Base-by-base conservation (phyloP, 2,329 filamentous ascomycete genomes). In the Dactylellina haptotyla region DNA sequence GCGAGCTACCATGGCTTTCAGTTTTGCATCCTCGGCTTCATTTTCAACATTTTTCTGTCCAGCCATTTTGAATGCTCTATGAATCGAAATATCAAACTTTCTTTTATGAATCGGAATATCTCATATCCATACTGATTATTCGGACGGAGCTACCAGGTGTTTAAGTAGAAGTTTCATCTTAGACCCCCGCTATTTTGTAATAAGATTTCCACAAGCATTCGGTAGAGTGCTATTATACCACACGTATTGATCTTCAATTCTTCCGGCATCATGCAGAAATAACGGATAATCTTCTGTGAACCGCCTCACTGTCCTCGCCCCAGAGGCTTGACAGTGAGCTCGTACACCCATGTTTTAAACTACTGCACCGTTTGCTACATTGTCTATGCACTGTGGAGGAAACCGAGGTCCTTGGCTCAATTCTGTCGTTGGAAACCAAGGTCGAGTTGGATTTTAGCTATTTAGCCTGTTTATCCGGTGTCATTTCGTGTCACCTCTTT, bases 381-480 rank as follows among this genome's bases (percentile, higher is more conserved):
- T n/a, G n/a, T 16, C 23, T 8, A 37, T 61, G 57, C 43, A 61
- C 53, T 63, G 26, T 39, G 26, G 20, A 23, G 20, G 5, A 46
- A 37, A 25, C 26, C 41, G 57, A 48, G 41, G 50, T 25, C 37
- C 62, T 23, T 23, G 23, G 26, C 26, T 65, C 41, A 51, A 57
- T 26, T 53, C 46, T 32, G 54, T 23, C 16, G 16, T 50, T 4
- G 37, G 37, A 25, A 58, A 58, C 62, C 62, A 57, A 66, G 62
- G 62, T 37, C 30, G 39, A 37, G 16, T 34, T 26, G 32, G 30
- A 57, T 41, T 57, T 57, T 57, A 50, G 39, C 34, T 50, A 66
- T 66, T 66, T 66, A 66, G 51, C 34, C 62, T 34, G 37, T 66
- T 66, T 37, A 43, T 28, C 18, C n/a, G 16, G 18, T 10, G 18